A percentile compares a stretch with the other conserved stretches of the same genome.
Conservation (phyloP, 768 basidiomycete species). For the Lactarius hengduanensis region DNA sequence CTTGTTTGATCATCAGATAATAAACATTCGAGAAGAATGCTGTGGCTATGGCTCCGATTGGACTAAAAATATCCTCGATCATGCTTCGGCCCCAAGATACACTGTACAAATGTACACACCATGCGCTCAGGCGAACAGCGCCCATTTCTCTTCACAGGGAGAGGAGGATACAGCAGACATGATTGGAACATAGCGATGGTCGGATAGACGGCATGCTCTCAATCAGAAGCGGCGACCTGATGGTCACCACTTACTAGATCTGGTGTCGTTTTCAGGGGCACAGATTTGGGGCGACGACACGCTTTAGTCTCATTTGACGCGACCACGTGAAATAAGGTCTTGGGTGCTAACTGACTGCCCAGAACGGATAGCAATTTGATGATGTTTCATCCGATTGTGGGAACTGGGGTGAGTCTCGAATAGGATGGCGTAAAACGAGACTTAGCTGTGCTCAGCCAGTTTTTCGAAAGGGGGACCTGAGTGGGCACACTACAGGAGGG, state of each 20-base stretch:
- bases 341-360: not conserved
- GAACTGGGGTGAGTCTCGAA: not conserved
- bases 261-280: not conserved
- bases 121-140: not conserved
- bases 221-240: not conserved
- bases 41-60: not conserved
- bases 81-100: slow-evolving; percentile 1
- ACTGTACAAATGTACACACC: not conserved
- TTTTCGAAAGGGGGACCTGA: not conserved
- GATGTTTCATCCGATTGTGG: not conserved
- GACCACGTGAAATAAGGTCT: not conserved
- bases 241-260: not conserved
- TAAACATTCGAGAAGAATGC: not conserved
- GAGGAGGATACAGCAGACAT: not conserved
- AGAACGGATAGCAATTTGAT: not conserved
- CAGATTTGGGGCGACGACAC: not conserved
- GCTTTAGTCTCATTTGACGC: not conserved
- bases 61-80: slow-evolving; percentile 1
- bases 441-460: too few relatives aligned
- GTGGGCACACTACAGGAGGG: not conserved
- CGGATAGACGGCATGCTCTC: not conserved
- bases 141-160: not conserved
- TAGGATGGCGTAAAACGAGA: not conserved
- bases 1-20: slow-evolving; percentile 3
- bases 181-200: not conserved